phyloP scores from a whole-genome alignment of 2,329 filamentous ascomycete species.

The Beauveria scarabaeidicola region DNA sequence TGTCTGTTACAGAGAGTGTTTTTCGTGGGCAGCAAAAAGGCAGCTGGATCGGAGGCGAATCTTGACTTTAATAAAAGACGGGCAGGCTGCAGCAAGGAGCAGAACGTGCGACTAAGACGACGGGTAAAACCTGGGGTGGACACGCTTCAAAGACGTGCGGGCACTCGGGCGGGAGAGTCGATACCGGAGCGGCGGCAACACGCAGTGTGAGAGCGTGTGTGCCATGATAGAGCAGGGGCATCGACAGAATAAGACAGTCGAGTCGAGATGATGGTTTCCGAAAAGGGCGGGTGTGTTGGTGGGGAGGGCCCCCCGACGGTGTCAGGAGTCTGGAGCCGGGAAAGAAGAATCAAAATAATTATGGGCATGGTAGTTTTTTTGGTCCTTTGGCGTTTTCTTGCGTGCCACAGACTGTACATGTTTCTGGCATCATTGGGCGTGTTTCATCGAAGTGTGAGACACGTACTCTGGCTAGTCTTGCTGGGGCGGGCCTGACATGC shows the following conservation, averaged over 20 bases:
- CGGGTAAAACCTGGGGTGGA: not conserved
- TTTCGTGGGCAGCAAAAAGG: not conserved
- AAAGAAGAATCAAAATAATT: not conserved
- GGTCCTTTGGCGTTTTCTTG: not conserved
- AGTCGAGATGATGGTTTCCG: not conserved
- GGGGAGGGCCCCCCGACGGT: not conserved
- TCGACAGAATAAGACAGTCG: constrained; percentile 2
- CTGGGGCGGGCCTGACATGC: constrained; percentile 8
- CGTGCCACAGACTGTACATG: constrained; percentile 16
- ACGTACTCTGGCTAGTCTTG: constrained; percentile 15
- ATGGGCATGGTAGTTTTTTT: not conserved
- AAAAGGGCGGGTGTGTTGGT: constrained; percentile 1
- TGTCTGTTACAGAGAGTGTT: constrained; percentile 1
- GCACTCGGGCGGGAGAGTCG: not conserved
- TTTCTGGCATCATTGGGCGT: constrained; percentile 21
- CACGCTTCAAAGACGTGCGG: not conserved
- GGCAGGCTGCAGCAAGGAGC: not conserved
- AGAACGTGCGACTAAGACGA: constrained; percentile 1
- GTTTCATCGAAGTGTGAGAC: constrained; percentile 26
- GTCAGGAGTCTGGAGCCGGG: constrained; percentile 3
- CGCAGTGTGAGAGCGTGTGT: not conserved
- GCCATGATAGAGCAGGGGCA: not conserved
- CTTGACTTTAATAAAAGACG: constrained; percentile 3
- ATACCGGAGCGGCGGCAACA: constrained; percentile 1
- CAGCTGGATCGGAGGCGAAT: constrained; percentile 6